Conservation (phyloP, 192 early-diverging fungal genomes). For the Glomus cerebriforme region DNA sequence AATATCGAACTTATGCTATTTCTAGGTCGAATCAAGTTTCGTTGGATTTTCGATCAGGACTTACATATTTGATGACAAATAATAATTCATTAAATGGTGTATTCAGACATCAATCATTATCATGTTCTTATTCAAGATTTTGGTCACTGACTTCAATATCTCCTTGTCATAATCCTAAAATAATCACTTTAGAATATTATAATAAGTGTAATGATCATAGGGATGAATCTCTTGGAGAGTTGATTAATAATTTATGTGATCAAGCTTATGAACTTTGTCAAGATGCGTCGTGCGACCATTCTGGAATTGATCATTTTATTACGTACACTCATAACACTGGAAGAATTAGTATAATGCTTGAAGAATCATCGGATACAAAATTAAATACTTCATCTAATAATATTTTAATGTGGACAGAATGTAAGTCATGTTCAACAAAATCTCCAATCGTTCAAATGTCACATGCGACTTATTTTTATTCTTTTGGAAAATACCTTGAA, state of each 20-base stretch:
- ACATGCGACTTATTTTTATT: constrained; percentile 74
- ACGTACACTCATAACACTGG: constrained; percentile 58
- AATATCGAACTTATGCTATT: constrained; percentile 10
- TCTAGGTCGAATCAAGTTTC: constrained; percentile 36
- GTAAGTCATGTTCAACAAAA: constrained; percentile 65
- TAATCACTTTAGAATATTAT: constrained; percentile 58
- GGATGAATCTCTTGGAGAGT: constrained; percentile 52
- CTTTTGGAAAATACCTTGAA: constrained; percentile 95
- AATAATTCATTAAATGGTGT: constrained; percentile 51
- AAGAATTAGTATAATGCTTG: constrained; percentile 51
- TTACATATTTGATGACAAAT: constrained; percentile 56
- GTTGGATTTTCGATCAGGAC: constrained; percentile 51
- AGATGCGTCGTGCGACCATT: constrained; percentile 50
- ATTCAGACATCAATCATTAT: constrained; percentile 53
- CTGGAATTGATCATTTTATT: constrained; percentile 51
- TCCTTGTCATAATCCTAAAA: constrained; percentile 46
- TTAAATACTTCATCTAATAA: constrained; percentile 37
- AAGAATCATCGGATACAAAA: constrained; percentile 33
- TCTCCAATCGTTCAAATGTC: constrained; percentile 72
- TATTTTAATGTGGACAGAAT: constrained; percentile 84
- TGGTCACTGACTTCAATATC: constrained; percentile 40
- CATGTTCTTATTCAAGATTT: constrained; percentile 52
- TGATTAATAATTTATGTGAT: constrained; percentile 49
- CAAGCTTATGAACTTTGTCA: constrained; percentile 43
- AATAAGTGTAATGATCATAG: constrained; percentile 41